These are phyloP conservation scores for Fragaria iinumae DNA, from an alignment of 306 rosid genomes.

Conservation along the genomic window DNA sequence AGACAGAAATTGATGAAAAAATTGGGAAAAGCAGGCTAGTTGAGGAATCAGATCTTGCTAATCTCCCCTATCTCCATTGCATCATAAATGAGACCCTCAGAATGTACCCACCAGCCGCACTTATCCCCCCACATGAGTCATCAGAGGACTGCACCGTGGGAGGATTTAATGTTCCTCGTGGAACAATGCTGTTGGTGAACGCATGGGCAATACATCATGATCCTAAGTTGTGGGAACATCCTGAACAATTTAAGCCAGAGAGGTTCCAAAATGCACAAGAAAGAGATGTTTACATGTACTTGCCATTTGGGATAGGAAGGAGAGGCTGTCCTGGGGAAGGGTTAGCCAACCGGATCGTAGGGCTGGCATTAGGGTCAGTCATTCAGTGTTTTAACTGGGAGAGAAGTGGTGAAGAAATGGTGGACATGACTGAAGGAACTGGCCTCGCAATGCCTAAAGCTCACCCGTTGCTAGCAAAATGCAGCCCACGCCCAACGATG, in stretches of 20 bases:
- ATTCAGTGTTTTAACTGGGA: slow-evolving; percentile 38
- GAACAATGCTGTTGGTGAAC: slow-evolving; percentile 42
- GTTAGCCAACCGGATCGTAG: slow-evolving; percentile 24
- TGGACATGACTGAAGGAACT: slow-evolving; percentile 28
- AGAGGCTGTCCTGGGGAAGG: slow-evolving; percentile 40
- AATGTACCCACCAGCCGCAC: slow-evolving; percentile 33
- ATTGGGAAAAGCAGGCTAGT: slow-evolving; percentile 24
- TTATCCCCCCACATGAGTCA: slow-evolving; percentile 33
- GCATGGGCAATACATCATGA: slow-evolving; percentile 44
- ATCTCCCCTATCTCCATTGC: slow-evolving; percentile 30
- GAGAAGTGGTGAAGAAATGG: slow-evolving; percentile 15
- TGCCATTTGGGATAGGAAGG: slow-evolving; percentile 42
- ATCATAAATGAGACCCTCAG: slow-evolving; percentile 37
- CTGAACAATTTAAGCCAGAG: slow-evolving; percentile 32
- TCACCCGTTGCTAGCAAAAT: slow-evolving; percentile 12
- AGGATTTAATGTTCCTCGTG: slow-evolving; percentile 34
- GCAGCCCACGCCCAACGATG: slow-evolving; percentile 37
- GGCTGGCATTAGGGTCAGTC: slow-evolving; percentile 19
- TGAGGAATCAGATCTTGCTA: slow-evolving; percentile 32
- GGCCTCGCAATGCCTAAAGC: slow-evolving; percentile 30
- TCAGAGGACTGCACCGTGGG: slow-evolving; percentile 31
- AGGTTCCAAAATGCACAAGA: slow-evolving; percentile 15
- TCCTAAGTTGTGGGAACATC: slow-evolving; percentile 31
- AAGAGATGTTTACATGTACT: slow-evolving; percentile 12
- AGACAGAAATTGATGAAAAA: slow-evolving; percentile 14